phyloP scores from a whole-genome alignment of 2,329 filamentous ascomycete genomes.

The Niveomyces coronatus region DNA sequence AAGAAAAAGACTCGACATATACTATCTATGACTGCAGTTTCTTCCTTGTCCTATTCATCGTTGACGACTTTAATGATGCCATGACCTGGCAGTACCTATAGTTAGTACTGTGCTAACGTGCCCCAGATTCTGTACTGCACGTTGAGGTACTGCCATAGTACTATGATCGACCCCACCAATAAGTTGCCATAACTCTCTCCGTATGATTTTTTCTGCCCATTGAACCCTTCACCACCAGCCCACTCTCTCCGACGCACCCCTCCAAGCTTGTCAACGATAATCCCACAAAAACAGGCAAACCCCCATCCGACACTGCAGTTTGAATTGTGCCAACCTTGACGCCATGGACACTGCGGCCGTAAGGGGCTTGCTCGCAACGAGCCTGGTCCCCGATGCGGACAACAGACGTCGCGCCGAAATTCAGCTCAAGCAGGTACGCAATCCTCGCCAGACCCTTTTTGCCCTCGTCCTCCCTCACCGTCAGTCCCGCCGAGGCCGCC shows the following conservation, averaged over 20 bases:
- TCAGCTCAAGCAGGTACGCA: slow-evolving; percentile 68
- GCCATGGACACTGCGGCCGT: slow-evolving; percentile 66
- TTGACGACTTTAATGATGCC: no score
- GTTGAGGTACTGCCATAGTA: background rate
- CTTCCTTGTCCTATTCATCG: no score
- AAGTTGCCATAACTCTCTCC: background rate
- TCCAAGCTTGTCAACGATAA: no score
- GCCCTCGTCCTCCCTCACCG: slow-evolving; percentile 5
- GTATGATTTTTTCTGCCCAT: background rate
- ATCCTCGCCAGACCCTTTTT: background rate
- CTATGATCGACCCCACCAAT: background rate
- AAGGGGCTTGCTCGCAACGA: slow-evolving; percentile 67
- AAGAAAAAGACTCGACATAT: no score
- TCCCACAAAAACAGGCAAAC: slow-evolving; percentile 1
- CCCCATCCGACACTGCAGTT: background rate
- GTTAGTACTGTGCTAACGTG: no score
- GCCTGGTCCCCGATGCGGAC: slow-evolving; percentile 64
- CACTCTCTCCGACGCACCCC: background rate
- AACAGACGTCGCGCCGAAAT: slow-evolving; percentile 67
- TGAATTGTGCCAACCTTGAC: slow-evolving; percentile 6
- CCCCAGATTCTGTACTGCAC: no score
- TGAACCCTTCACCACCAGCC: background rate
- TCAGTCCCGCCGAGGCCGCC: slow-evolving; percentile 8
- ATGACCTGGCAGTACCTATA: no score
- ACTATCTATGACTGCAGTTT: no score